These are phyloP conservation scores for Pachyrhizus erosus DNA, from an alignment of 306 rosid genomes.

Conservation along the genomic window DNA sequence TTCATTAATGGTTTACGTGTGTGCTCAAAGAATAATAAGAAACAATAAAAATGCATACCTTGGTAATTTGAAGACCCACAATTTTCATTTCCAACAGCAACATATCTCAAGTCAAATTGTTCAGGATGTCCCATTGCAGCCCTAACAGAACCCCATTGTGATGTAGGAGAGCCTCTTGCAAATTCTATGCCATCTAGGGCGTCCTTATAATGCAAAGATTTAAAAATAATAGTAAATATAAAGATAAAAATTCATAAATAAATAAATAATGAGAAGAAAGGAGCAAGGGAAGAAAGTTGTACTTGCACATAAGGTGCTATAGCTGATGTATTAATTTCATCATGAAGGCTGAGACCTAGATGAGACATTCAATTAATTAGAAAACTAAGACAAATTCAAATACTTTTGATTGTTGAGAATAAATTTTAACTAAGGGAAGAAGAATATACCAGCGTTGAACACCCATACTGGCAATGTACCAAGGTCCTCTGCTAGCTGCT, in stretches of 20 bases:
- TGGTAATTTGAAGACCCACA: constrained; percentile 70
- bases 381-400: constrained; percentile 11
- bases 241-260: background rate
- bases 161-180: constrained; percentile 76
- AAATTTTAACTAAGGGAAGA: background rate
- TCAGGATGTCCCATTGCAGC: constrained; percentile 83
- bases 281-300: background rate
- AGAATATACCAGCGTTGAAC: constrained; percentile 75
- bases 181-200: constrained; percentile 94
- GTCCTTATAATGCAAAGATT: constrained; percentile 55
- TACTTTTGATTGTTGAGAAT: background rate
- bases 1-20: background rate
- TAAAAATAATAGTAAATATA: background rate
- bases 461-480: constrained; percentile 88
- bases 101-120: constrained; percentile 84
- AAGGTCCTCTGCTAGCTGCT: constrained; percentile 90
- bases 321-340: constrained; percentile 64
- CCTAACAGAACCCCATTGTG: constrained; percentile 86
- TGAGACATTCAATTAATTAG: constrained; percentile 34
- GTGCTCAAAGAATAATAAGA: background rate
- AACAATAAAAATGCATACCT: constrained; percentile 50
- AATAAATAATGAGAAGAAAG: background rate
- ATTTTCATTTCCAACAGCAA: constrained; percentile 93
- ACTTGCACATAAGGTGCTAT: constrained; percentile 87
- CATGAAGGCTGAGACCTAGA: constrained; percentile 79